Evolutionary conservation across 1,284 basidiomycete genomes (phyloP).

Genomic region (Wallemia hederae): DNA sequence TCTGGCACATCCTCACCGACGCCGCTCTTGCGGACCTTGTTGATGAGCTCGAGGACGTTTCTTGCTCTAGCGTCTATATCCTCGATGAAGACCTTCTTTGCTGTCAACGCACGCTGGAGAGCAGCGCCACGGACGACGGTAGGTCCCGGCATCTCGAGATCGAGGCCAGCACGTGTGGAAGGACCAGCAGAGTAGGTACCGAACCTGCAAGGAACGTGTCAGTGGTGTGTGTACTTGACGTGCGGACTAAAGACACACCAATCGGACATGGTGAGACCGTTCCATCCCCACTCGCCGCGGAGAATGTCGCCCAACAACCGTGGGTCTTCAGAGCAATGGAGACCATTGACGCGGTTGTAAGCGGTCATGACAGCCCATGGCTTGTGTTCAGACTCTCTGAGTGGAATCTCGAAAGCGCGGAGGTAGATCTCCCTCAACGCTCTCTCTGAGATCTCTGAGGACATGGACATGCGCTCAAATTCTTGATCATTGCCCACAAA

Average conservation of each 20-base stretch:
- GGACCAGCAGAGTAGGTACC: constrained; percentile 36
- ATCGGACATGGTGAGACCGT: constrained; percentile 20
- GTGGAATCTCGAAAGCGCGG: constrained; percentile 51
- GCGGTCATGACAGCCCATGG: constrained; percentile 4
- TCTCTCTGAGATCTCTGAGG: constrained; percentile 24
- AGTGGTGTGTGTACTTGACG: neutral
- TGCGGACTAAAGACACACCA: constrained; percentile 19
- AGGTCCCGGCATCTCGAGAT: constrained; percentile 44
- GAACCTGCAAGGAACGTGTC: constrained; percentile 19
- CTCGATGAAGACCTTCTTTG: constrained; percentile 25
- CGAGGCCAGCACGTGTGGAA: constrained; percentile 39
- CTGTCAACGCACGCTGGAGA: constrained; percentile 27
- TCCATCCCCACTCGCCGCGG: constrained; percentile 34
- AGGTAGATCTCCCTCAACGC: constrained; percentile 54
- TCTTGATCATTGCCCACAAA: constrained; percentile 34
- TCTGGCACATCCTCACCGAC: constrained; percentile 36
- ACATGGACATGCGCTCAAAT: constrained; percentile 18
- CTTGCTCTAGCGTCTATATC: constrained; percentile 29
- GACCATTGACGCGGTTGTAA: constrained; percentile 34
- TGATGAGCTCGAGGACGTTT: constrained; percentile 27
- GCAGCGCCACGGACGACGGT: constrained; percentile 29
- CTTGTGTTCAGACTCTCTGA: constrained; percentile 22
- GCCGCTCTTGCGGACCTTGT: constrained; percentile 27
- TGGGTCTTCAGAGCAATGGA: constrained; percentile 34
- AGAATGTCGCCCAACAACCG: constrained; percentile 28